A percentile compares a stretch with the other conserved stretches of the same genome.
Conservation (phyloP, 108 stramenopile species). For the Nitzschia inconspicua region DNA sequence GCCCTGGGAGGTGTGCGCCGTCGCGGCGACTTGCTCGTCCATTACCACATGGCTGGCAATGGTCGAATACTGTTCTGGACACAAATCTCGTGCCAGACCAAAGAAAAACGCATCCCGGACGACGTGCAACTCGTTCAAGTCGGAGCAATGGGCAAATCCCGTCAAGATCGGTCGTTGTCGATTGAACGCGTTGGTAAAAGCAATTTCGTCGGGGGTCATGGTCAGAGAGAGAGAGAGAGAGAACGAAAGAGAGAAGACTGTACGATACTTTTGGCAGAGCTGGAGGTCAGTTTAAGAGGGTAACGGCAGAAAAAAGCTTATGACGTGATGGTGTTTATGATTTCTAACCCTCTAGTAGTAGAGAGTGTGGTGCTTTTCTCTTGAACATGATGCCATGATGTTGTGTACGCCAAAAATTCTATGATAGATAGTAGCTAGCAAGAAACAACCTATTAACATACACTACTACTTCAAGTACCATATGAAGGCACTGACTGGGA, state of each 20-base stretch:
- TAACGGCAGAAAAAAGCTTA: too few species aligned
- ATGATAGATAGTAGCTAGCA: too few species aligned
- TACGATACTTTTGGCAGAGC: neutral
- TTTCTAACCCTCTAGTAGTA: too few species aligned
- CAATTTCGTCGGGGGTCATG: constrained; percentile 36
- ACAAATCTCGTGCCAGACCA: constrained; percentile 71
- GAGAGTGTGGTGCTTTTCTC: too few species aligned
- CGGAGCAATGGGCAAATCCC: constrained; percentile 52
- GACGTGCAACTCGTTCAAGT: constrained; percentile 44
- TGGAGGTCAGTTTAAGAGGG: too few species aligned
- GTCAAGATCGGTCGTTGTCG: constrained; percentile 50
- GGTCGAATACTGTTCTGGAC: constrained; percentile 61
- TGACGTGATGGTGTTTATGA: too few species aligned
- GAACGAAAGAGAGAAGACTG: neutral
- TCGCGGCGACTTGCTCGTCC: constrained; percentile 33
- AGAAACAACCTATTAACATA: too few species aligned
- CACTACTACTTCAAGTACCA: too few species aligned
- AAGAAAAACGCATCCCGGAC: constrained; percentile 58
- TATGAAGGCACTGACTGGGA: too few species aligned
- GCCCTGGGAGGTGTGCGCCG: constrained; percentile 28
- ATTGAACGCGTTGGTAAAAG: constrained; percentile 63
- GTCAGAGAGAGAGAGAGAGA: neutral
- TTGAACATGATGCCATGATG: too few species aligned
- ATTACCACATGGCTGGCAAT: constrained; percentile 29
- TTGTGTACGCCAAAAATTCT: too few species aligned